Conservation (phyloP, 768 basidiomycete species). For the Tricholoma sp. region DNA sequence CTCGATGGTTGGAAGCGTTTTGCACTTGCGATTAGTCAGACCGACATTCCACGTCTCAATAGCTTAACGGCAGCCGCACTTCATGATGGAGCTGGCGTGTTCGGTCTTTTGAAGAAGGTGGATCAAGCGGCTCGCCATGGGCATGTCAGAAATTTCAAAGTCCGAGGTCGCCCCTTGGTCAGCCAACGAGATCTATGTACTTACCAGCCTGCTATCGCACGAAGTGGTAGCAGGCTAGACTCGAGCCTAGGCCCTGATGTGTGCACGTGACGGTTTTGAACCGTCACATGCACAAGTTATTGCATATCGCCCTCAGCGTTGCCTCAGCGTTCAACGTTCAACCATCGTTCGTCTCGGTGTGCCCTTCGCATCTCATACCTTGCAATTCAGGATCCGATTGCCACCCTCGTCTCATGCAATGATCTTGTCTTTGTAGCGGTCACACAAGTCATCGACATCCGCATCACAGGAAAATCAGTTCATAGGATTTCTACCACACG, state of each 20-base stretch:
- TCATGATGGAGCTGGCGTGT: neutral
- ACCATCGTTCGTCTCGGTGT: too few species aligned
- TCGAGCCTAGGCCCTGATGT: too few species aligned
- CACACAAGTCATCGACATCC: neutral
- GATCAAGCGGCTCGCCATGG: neutral
- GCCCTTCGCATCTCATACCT: too few species aligned
- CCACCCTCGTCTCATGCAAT: neutral
- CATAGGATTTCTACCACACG: neutral
- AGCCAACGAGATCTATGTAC: too few species aligned
- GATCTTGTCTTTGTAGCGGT: neutral
- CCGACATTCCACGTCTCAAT: neutral
- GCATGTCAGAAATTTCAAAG: too few species aligned
- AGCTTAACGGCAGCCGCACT: neutral
- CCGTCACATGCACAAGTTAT: too few species aligned
- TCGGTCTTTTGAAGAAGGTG: neutral
- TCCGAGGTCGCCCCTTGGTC: too few species aligned
- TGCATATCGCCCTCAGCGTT: too few species aligned
- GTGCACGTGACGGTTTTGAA: too few species aligned
- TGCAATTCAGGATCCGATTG: neutral
- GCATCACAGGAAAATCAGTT: neutral
- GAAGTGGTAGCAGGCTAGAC: too few species aligned
- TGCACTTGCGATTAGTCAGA: neutral
- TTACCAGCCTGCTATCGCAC: too few species aligned
- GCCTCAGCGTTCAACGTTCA: too few species aligned
- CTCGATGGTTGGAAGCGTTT: neutral